Conservation (phyloP, 495 filamentous ascomycete species). For the Penicillium paxilli region DNA sequence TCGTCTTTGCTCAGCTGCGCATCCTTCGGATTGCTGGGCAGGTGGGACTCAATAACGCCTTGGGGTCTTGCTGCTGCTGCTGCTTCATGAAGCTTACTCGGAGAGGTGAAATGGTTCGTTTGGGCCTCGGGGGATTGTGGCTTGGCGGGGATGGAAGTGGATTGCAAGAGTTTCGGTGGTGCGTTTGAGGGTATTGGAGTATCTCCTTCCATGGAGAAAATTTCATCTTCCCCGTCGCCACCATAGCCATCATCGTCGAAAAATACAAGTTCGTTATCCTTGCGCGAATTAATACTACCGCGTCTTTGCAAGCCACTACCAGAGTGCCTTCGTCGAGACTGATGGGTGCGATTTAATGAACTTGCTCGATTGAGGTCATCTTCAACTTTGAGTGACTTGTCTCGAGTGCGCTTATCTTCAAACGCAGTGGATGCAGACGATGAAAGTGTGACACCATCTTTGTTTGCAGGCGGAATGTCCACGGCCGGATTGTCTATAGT, state of each 20-base stretch:
- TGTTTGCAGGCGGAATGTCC: constrained; percentile 26
- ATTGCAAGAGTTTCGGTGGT: neutral
- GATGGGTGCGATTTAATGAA: constrained; percentile 32
- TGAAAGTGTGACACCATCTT: constrained; percentile 35
- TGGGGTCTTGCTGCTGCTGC: constrained; percentile 1
- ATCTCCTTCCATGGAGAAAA: constrained; percentile 72
- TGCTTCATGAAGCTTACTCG: constrained; percentile 3
- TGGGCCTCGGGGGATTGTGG: neutral
- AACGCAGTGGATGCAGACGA: constrained; percentile 46
- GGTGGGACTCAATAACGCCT: constrained; percentile 25
- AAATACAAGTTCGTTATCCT: constrained; percentile 72
- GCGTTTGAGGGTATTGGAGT: constrained; percentile 18
- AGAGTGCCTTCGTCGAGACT: constrained; percentile 67
- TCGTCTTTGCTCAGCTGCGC: constrained; percentile 69
- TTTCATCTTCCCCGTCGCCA: constrained; percentile 72
- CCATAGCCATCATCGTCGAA: constrained; percentile 86
- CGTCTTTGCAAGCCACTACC: constrained; percentile 74
- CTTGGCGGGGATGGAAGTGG: neutral
- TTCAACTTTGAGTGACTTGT: constrained; percentile 34
- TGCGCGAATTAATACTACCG: constrained; percentile 56
- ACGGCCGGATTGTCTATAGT: constrained; percentile 27
- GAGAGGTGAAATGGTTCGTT: neutral
- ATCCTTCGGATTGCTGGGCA: constrained; percentile 73
- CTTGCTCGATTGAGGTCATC: constrained; percentile 32
- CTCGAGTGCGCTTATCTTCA: constrained; percentile 32